Evolutionary conservation across 2,329 filamentous ascomycete genomes (phyloP).

Genomic region (Hortaea werneckii): DNA sequence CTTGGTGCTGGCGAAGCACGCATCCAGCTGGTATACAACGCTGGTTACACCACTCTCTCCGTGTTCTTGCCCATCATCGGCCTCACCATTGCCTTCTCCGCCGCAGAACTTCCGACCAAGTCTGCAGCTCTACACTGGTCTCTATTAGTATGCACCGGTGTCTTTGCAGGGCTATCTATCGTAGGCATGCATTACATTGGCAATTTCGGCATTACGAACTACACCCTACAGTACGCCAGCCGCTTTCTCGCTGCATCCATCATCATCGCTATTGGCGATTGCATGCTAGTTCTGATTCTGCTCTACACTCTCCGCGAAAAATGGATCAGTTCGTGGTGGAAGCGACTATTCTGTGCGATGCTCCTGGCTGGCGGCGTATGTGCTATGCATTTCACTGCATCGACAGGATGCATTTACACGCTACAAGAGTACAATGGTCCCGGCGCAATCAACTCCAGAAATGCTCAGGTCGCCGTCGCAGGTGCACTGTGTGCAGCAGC

Average conservation of each 20-base stretch:
- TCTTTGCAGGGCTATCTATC: conserved; percentile 62
- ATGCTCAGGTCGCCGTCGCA: conserved; percentile 63
- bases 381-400: conserved; percentile 80
- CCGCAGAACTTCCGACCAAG: conserved; percentile 42
- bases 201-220: conserved; percentile 75
- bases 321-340: conserved; percentile 74
- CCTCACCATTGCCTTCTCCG: conserved; percentile 60
- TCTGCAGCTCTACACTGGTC: conserved; percentile 20
- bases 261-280: conserved; percentile 62
- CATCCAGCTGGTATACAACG: conserved; percentile 64
- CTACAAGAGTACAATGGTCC: conserved; percentile 42
- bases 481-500: conserved; percentile 47
- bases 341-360: conserved; percentile 54
- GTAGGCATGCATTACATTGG: conserved; percentile 83
- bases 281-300: conserved; percentile 56
- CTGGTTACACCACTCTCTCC: conserved; percentile 62
- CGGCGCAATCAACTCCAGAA: conserved; percentile 39
- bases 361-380: conserved; percentile 65
- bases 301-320: conserved; percentile 69
- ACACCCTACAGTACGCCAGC: conserved; percentile 51
- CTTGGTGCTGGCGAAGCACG: conserved; percentile 49
- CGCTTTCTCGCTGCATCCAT: conserved; percentile 57
- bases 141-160: conserved; percentile 46
- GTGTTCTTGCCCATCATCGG: conserved; percentile 73
- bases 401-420: conserved; percentile 63